These are phyloP conservation scores for Ophiosphaerella korrae DNA, from an alignment of 2,329 filamentous ascomycete species.

Conservation along the genomic window DNA sequence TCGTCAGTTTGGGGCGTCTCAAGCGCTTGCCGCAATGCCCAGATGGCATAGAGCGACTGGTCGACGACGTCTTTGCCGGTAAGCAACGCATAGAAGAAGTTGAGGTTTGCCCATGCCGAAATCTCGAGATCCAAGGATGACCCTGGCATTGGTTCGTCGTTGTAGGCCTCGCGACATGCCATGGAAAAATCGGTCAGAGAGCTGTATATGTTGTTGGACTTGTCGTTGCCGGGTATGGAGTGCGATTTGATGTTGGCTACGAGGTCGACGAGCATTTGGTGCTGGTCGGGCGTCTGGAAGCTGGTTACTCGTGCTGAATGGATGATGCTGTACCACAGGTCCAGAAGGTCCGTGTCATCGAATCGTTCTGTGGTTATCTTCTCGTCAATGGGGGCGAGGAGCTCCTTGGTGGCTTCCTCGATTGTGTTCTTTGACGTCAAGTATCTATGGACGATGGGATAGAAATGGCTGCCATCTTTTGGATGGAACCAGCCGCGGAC, in stretches of 20 bases:
- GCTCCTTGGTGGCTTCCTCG: conserved; percentile 15
- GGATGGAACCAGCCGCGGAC: conserved; percentile 39
- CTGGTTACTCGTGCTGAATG: conserved; percentile 34
- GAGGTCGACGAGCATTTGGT: conserved; percentile 27
- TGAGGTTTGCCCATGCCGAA: conserved; percentile 38
- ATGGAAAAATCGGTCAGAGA: conserved; percentile 28
- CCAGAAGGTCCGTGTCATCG: conserved; percentile 26
- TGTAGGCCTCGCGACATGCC: conserved; percentile 35
- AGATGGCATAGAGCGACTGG: conserved; percentile 34
- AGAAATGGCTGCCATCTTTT: conserved; percentile 25
- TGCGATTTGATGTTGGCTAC: conserved; percentile 32
- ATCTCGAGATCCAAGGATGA: conserved; percentile 29
- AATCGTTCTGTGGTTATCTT: conserved; percentile 21
- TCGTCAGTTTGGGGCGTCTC: conserved; percentile 27
- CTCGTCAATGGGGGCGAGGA: conserved; percentile 34
- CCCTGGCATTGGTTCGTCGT: conserved; percentile 31
- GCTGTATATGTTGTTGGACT: conserved; percentile 26
- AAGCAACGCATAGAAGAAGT: conserved; percentile 37
- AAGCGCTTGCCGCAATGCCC: conserved; percentile 35
- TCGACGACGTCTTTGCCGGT: conserved; percentile 20
- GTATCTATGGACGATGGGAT: conserved; percentile 32
- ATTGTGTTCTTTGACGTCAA: conserved; percentile 20
- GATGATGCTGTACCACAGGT: conserved; percentile 40
- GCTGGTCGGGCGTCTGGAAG: conserved; percentile 14
- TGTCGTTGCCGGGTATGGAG: conserved; percentile 20